Evolutionary conservation across 2,329 filamentous ascomycete genomes (phyloP).

Genomic region (Cladosporium austrohemisphaericum): DNA sequence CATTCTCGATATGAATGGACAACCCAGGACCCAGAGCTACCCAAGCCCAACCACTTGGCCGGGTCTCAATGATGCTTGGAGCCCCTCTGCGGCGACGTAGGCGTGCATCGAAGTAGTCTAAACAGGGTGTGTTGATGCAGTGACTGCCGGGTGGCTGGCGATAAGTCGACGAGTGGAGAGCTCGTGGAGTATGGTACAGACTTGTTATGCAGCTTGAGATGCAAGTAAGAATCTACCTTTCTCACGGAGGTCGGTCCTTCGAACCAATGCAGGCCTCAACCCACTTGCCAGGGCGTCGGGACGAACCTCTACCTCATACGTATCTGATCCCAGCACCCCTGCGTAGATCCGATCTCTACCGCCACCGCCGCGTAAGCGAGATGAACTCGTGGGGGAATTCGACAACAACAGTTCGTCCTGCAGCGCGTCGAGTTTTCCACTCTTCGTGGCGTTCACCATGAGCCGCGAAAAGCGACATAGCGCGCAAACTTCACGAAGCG

Average conservation of each 20-base stretch:
- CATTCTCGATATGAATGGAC: too few species aligned
- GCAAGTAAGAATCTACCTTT: background rate
- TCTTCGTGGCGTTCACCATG: too few species aligned
- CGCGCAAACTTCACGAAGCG: conserved; percentile 9
- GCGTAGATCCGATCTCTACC: conserved; percentile 3
- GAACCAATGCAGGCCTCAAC: background rate
- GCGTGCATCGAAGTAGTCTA: background rate
- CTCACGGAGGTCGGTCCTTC: background rate
- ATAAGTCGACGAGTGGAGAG: background rate
- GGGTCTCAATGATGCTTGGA: background rate
- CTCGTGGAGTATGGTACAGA: background rate
- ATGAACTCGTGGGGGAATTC: conserved; percentile 1
- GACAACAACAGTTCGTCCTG: conserved; percentile 8
- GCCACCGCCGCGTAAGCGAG: conserved; percentile 8
- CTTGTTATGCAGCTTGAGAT: background rate
- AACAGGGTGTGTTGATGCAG: background rate
- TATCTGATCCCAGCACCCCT: conserved; percentile 6
- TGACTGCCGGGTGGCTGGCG: background rate
- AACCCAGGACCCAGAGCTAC: background rate
- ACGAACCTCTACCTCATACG: background rate
- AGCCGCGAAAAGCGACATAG: background rate
- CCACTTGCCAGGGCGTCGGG: conserved; percentile 1
- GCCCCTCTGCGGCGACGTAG: background rate
- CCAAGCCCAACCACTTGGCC: background rate
- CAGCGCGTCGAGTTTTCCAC: background rate